Percentiles rank a stretch among this genome's conserved stretches.
Evolutionary conservation across 2,329 filamentous ascomycete species (phyloP).

Genomic region (Trichoderma sp.): DNA sequence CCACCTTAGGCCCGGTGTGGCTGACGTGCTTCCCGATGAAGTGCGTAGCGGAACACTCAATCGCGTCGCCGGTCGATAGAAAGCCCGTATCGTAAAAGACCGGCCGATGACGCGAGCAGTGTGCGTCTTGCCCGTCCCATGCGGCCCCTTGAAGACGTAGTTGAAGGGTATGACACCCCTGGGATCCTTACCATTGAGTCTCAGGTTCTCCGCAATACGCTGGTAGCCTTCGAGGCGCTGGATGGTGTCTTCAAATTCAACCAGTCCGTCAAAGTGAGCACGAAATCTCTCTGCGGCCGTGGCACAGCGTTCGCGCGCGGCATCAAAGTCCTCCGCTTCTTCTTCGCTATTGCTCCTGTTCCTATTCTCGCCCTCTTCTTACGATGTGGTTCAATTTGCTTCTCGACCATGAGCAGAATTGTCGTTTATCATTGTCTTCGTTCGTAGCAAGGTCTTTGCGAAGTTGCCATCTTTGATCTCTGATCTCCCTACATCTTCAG

Average conservation of each 20-base stretch:
- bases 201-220: not conserved
- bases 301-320: not conserved
- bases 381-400: not conserved
- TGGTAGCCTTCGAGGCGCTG: not conserved
- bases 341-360: no score
- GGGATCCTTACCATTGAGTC: not conserved
- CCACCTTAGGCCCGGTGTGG: not conserved
- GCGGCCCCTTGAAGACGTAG: constrained; percentile 5
- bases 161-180: not conserved
- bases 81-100: constrained; percentile 7
- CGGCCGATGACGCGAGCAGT: not conserved
- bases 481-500: no score
- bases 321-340: constrained; percentile 10
- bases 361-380: not conserved
- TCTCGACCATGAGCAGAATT: no score
- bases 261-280: not conserved
- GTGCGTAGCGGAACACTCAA: constrained; percentile 5
- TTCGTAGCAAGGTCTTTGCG: no score
- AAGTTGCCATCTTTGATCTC: no score
- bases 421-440: no score
- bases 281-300: not conserved
- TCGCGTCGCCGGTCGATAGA: not conserved
- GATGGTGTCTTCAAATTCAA: constrained; percentile 5
- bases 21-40: not conserved
- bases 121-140: not conserved